Evolutionary conservation across 805 yeast species (phyloP).

Genomic region (Cyberlindnera xylosilytica): DNA sequence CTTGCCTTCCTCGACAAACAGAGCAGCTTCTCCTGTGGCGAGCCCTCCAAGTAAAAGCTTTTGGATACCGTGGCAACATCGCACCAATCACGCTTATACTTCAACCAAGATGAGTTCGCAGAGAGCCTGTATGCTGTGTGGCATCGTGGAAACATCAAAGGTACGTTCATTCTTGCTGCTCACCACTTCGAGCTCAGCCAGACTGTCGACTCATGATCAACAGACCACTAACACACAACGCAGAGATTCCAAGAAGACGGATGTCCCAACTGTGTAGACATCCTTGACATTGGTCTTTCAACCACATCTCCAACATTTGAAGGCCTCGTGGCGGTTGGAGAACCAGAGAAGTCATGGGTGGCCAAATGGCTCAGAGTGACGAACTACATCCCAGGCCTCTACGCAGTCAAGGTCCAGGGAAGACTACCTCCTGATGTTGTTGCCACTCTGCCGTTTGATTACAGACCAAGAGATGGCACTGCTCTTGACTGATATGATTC

Average conservation of each 20-base stretch:
- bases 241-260: slow-evolving; percentile 75
- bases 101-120: slow-evolving; percentile 12
- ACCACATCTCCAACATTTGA: slow-evolving; percentile 94
- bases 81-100: neutral
- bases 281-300: slow-evolving; percentile 81
- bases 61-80: too few relatives aligned
- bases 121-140: slow-evolving; percentile 97
- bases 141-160: slow-evolving; percentile 77
- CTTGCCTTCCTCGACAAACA: too few relatives aligned
- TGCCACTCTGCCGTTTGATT: slow-evolving; percentile 60
- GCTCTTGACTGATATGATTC: slow-evolving; percentile 51
- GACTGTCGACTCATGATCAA: neutral
- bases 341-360: slow-evolving; percentile 87
- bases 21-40: too few relatives aligned
- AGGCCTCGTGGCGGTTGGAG: slow-evolving; percentile 89
- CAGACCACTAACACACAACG: neutral
- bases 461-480: slow-evolving; percentile 94
- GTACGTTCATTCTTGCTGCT: slow-evolving; percentile 43
- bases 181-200: too few relatives aligned
- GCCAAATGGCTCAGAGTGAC: slow-evolving; percentile 94
- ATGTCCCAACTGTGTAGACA: slow-evolving; percentile 94
- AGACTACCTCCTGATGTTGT: slow-evolving; percentile 84
- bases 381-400: slow-evolving; percentile 82
- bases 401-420: slow-evolving; percentile 93
- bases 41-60: too few relatives aligned